These are phyloP conservation scores for Ramaria rubella DNA, from an alignment of 768 basidiomycete genomes.

Conservation along the genomic window DNA sequence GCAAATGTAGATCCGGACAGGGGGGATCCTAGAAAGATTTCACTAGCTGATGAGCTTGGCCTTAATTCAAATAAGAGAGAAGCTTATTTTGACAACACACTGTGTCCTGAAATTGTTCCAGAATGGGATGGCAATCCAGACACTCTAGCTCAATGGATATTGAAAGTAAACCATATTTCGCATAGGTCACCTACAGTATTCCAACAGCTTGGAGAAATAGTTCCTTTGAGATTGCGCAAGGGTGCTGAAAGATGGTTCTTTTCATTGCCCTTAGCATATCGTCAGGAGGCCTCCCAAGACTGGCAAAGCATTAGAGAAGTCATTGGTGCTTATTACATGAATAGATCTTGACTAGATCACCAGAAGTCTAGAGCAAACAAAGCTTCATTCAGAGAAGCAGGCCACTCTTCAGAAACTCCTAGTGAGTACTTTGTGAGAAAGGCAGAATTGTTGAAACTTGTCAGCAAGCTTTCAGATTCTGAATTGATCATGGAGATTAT, in stretches of 20 bases:
- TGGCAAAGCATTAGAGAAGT: constrained; percentile 25
- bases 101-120: constrained; percentile 26
- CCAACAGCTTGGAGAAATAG: constrained; percentile 24
- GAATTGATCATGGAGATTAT: constrained; percentile 32
- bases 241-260: constrained; percentile 30
- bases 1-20: neutral
- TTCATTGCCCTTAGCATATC: constrained; percentile 12
- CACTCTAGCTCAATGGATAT: constrained; percentile 24
- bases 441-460: constrained; percentile 17
- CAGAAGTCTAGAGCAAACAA: constrained; percentile 23
- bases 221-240: constrained; percentile 21
- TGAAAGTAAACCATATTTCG: constrained; percentile 23
- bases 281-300: constrained; percentile 16
- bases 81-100: constrained; percentile 27
- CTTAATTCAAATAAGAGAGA: neutral
- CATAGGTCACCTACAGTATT: constrained; percentile 17
- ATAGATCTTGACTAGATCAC: constrained; percentile 24
- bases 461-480: constrained; percentile 17
- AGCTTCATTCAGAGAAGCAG: constrained; percentile 23
- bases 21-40: neutral
- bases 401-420: constrained; percentile 22
- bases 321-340: constrained; percentile 29
- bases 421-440: constrained; percentile 33
- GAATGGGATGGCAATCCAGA: constrained; percentile 29
- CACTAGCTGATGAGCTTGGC: neutral